These are phyloP conservation scores for Camellia granthamiana DNA, from an alignment of 148 eudicot species.

Conservation along the genomic window DNA sequence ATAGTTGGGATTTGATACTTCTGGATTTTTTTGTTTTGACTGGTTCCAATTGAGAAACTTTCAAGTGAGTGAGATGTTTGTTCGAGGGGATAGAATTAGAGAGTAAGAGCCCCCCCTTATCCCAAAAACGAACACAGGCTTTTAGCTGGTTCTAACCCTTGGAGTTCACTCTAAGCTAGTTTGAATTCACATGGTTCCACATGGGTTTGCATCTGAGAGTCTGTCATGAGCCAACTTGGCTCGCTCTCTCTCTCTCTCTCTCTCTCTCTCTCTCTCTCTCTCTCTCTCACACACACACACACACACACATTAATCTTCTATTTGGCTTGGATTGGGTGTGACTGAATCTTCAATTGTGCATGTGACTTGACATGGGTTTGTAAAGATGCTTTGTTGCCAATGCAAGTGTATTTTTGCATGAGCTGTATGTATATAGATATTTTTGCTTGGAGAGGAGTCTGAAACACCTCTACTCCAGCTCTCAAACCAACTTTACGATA, in stretches of 20 bases:
- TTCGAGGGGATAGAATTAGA: no score
- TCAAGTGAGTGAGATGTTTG: no score
- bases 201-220: neutral
- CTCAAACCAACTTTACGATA: no score
- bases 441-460: no score
- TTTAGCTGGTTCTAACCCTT: neutral
- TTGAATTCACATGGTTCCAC: neutral
- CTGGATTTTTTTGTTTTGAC: no score
- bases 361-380: neutral
- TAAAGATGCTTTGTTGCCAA: neutral
- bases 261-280: slow-evolving; percentile 5
- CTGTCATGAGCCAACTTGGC: neutral
- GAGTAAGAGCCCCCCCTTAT: no score
- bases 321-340: neutral
- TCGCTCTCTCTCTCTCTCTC: slow-evolving; percentile 2
- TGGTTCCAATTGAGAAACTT: no score
- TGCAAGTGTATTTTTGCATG: neutral
- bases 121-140: no score
- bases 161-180: neutral
- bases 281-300: neutral
- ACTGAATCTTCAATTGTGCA: neutral
- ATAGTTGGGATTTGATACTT: no score
- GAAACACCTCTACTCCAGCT: no score
- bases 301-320: no score
- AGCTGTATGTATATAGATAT: neutral